Evolutionary conservation across 2,329 filamentous ascomycete species (phyloP).

Genomic region (Penicillium vulpinum): DNA sequence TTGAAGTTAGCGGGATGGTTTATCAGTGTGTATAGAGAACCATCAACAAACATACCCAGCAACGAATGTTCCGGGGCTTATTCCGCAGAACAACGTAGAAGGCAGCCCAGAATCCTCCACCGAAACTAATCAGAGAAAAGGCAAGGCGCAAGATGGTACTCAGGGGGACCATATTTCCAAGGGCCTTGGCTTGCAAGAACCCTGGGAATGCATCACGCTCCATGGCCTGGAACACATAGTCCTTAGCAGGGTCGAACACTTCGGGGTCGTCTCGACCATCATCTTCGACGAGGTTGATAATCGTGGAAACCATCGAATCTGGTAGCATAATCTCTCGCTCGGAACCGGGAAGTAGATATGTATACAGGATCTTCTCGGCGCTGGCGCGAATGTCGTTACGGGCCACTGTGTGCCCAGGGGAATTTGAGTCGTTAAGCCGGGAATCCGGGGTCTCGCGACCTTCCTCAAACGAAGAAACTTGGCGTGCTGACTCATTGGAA

Average conservation of each 20-base stretch:
- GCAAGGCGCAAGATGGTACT: slow-evolving; percentile 85
- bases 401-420: slow-evolving; percentile 79
- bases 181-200: slow-evolving; percentile 89
- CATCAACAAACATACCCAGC: slow-evolving; percentile 71
- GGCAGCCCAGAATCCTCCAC: slow-evolving; percentile 88
- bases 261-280: slow-evolving; percentile 92
- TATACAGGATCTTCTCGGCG: slow-evolving; percentile 98
- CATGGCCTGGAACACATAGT: slow-evolving; percentile 99
- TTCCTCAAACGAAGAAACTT: slow-evolving; percentile 46
- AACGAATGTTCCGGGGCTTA: slow-evolving; percentile 69
- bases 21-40: slow-evolving; percentile 7
- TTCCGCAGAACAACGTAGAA: slow-evolving; percentile 93
- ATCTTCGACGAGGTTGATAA: slow-evolving; percentile 85
- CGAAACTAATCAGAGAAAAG: slow-evolving; percentile 80
- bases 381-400: slow-evolving; percentile 87
- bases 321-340: slow-evolving; percentile 95
- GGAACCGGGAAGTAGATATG: slow-evolving; percentile 88
- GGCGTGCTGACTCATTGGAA: slow-evolving; percentile 36
- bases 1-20: slow-evolving; percentile 18
- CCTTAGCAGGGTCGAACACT: slow-evolving; percentile 95
- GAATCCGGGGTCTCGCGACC: slow-evolving; percentile 60
- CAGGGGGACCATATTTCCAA: slow-evolving; percentile 91
- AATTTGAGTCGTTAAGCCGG: slow-evolving; percentile 71
- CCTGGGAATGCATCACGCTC: slow-evolving; percentile 98
- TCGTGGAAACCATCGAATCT: slow-evolving; percentile 78